These are phyloP conservation scores for Cupressus sempervirens DNA, from an alignment of 75 land plant species.

Conservation along the genomic window DNA sequence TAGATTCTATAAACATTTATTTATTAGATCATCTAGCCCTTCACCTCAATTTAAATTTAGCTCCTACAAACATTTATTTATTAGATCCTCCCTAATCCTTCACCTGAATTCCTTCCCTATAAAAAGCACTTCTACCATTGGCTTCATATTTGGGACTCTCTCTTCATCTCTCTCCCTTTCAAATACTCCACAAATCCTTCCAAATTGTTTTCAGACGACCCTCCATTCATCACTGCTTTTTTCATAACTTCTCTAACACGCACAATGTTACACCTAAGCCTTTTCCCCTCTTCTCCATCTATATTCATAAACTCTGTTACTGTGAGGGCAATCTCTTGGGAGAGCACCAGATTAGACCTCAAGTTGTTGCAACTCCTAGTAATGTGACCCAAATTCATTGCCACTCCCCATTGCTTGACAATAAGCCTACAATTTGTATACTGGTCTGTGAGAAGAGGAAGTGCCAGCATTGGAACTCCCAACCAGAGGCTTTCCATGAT, in stretches of 20 bases:
- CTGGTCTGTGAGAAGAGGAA: constrained; percentile 26
- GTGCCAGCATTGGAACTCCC: too few relatives aligned
- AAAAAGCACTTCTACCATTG: too few relatives aligned
- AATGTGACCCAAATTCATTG: constrained; percentile 20
- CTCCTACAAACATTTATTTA: too few relatives aligned
- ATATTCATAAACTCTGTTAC: constrained; percentile 20
- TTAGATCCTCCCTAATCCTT: too few relatives aligned
- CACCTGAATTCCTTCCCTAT: too few relatives aligned
- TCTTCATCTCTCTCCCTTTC: too few relatives aligned
- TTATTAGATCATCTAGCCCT: too few relatives aligned
- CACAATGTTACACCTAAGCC: constrained; percentile 5
- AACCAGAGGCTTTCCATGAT: too few relatives aligned
- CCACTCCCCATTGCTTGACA: constrained; percentile 46
- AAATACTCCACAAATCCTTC: not conserved
- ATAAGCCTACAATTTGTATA: constrained; percentile 42
- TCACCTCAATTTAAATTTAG: too few relatives aligned
- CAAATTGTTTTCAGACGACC: constrained; percentile 24
- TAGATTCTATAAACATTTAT: too few relatives aligned
- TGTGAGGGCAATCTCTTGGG: constrained; percentile 19
- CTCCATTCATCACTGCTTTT: not conserved
- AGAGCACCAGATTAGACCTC: not conserved
- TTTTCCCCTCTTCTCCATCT: constrained; percentile 11
- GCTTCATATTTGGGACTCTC: too few relatives aligned
- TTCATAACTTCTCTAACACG: constrained; percentile 10
- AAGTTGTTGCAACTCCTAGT: not conserved